Evolutionary conservation across 331 rosid genomes (phyloP), one percentile per base, ranked within the genome.

Genomic region (Pyrus hybrid): DNA sequence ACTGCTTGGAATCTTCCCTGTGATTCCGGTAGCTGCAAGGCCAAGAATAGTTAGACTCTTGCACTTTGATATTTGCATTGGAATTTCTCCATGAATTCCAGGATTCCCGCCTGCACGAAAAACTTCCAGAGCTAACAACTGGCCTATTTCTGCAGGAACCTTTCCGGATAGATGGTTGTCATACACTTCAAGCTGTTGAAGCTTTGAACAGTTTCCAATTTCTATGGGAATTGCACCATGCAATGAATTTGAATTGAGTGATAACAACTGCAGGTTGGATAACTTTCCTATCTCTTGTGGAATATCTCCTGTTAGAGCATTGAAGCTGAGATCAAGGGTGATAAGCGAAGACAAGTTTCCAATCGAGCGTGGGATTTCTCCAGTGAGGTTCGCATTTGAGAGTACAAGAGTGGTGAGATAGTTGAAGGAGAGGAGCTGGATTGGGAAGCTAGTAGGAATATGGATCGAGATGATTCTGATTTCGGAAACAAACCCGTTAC

Each of bases 51-150:
- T 82, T 16, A 92, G 86, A 56, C 75, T 76, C 81, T 86, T 88
- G 79, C 97, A 92, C 63, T 85, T 86, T 71, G 96, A 83, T 83
- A 94, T 88, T 87, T 87, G 89, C 87, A 75, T 86, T 80, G 99
- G 97, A 81, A 94, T 94, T 84, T 86, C 92, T 0, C 99, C 97
- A 25, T 70, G 72, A 64, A 94, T 88, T 56, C 86, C 96, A 3
- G 29, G 89, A 77, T 94, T 94, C 56, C 99, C 99, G 5, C 99
- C 99, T 6, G 92, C 97, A 57, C 99, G 81, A 41, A 92, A 64
- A 3, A 83, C 71, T 84, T 88, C 88, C 81, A 92, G 87, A 26
- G 67, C 79, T 61, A 53, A 54, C 84, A 94, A 70, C 62, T 57
- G 85, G 72, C 97, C 93, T 75, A 90, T 75, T 76, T 92, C 99